Evolutionary conservation across 2,329 filamentous ascomycete genomes (phyloP).

Genomic region (Alternaria ethzedia): DNA sequence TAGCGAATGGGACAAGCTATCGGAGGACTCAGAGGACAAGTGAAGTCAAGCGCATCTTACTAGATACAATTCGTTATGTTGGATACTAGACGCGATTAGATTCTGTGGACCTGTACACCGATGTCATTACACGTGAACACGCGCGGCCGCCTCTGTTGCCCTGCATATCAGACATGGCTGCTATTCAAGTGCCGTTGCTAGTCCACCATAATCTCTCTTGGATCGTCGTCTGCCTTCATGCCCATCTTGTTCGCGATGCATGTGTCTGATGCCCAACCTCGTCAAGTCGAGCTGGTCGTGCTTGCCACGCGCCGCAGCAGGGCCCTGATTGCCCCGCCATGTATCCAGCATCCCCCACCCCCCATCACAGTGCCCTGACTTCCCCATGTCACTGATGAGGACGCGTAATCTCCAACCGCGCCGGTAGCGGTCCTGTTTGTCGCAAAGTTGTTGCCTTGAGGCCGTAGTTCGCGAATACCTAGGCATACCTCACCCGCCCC

Average conservation of each 20-base stretch:
- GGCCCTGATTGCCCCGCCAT: slow-evolving; percentile 35
- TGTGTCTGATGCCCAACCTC: slow-evolving; percentile 22
- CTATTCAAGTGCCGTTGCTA: background rate
- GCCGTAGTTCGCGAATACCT: background rate
- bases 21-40: slow-evolving; percentile 54
- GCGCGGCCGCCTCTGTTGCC: slow-evolving; percentile 18
- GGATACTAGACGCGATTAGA: slow-evolving; percentile 16
- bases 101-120: slow-evolving; percentile 8
- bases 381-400: slow-evolving; percentile 37
- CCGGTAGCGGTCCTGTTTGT: slow-evolving; percentile 26
- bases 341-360: slow-evolving; percentile 23
- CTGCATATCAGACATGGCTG: slow-evolving; percentile 7
- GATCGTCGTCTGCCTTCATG: background rate
- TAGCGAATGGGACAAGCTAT: slow-evolving; percentile 97
- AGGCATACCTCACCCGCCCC: slow-evolving; percentile 2
- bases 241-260: background rate
- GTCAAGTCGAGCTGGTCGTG: background rate
- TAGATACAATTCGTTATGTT: slow-evolving; percentile 10
- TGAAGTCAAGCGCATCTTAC: slow-evolving; percentile 19
- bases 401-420: slow-evolving; percentile 26
- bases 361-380: slow-evolving; percentile 35
- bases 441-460: slow-evolving; percentile 8
- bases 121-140: slow-evolving; percentile 31
- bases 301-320: slow-evolving; percentile 4
- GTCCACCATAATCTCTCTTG: background rate